These are phyloP conservation scores for Sindora glabra DNA, from an alignment of 306 rosid species.

Conservation along the genomic window DNA sequence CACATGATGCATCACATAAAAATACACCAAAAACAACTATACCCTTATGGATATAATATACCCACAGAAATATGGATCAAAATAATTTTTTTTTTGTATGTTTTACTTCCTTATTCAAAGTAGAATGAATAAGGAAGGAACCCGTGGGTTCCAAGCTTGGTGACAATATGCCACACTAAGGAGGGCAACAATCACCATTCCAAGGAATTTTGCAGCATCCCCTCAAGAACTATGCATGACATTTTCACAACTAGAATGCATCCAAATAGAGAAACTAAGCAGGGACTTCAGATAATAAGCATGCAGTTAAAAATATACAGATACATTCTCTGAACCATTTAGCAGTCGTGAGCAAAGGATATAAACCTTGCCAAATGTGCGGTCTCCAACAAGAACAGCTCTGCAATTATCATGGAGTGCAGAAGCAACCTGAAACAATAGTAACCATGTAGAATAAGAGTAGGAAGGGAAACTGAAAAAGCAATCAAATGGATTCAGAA, in stretches of 20 bases:
- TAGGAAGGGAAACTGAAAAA: constrained; percentile 8
- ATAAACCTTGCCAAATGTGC: constrained; percentile 87
- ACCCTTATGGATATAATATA: background rate
- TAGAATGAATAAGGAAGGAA: background rate
- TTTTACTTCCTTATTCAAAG: too few relatives aligned
- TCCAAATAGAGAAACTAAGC: constrained; percentile 7
- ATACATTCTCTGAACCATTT: constrained; percentile 5
- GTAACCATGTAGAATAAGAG: background rate
- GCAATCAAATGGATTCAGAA: constrained; percentile 15
- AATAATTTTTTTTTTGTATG: background rate
- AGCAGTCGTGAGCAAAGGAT: background rate
- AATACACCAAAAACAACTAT: background rate
- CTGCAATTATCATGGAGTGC: constrained; percentile 93
- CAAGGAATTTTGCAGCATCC: background rate
- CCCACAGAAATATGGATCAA: background rate
- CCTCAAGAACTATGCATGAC: background rate
- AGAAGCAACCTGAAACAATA: constrained; percentile 88
- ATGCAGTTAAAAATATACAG: background rate
- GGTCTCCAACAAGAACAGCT: constrained; percentile 93
- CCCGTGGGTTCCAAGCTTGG: too few relatives aligned
- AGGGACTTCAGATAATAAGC: background rate
- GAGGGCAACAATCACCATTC: too few relatives aligned
- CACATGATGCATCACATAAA: background rate
- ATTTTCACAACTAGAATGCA: background rate
- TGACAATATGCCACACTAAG: too few relatives aligned